Evolutionary conservation across 352 stramenopile genomes (phyloP).

Genomic region (Chrysophaeum taylorii): DNA sequence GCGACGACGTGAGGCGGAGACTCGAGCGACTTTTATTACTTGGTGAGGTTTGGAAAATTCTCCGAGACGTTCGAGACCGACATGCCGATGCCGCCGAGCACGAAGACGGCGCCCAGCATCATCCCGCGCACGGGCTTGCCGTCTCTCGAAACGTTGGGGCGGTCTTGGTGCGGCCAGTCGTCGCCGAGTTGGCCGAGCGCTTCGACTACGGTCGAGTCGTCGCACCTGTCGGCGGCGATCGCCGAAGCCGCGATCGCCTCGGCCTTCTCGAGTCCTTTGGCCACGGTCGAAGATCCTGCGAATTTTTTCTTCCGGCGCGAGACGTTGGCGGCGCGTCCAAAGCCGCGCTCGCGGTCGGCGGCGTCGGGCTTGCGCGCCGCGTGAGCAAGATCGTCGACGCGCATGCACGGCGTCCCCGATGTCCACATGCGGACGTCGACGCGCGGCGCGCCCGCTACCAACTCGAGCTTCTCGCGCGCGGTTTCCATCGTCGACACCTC

Average conservation of each 20-base stretch:
- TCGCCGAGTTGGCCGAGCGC: neutral
- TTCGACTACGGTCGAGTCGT: neutral
- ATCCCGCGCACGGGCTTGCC: neutral
- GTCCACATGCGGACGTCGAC: neutral
- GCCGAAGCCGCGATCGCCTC: neutral
- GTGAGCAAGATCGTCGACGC: neutral
- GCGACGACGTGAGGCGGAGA: no score
- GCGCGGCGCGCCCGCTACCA: neutral
- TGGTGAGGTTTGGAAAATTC: neutral
- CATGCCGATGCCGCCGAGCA: neutral
- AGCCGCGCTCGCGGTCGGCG: neutral
- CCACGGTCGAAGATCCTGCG: no score
- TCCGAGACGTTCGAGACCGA: neutral
- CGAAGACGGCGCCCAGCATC: neutral
- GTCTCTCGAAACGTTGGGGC: neutral
- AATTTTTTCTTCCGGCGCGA: neutral
- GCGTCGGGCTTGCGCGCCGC: neutral
- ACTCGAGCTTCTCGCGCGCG: neutral
- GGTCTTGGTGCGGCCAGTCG: neutral
- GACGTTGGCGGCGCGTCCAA: neutral
- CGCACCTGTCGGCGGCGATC: neutral
- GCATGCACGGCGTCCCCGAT: slow-evolving; percentile 4
- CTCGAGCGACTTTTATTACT: no score
- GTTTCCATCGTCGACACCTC: neutral
- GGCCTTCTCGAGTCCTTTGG: neutral